These are phyloP conservation scores for Halenospora varia DNA, from an alignment of 495 filamentous ascomycete genomes.

Conservation along the genomic window DNA sequence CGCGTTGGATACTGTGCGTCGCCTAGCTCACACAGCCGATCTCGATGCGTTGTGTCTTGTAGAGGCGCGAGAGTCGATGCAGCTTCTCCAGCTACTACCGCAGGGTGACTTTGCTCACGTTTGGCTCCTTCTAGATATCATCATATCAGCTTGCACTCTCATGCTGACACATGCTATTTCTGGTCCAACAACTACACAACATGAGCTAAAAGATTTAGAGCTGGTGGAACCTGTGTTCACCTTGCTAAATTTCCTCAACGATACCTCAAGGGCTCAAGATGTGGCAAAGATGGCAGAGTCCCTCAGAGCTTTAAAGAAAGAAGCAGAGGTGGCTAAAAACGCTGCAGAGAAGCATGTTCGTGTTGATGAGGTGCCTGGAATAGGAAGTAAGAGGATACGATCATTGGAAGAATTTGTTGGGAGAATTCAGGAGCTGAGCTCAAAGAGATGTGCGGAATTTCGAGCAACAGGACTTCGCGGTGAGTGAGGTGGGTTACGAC, in stretches of 20 bases:
- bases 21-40: slow-evolving; percentile 19
- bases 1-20: slow-evolving; percentile 18
- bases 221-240: slow-evolving; percentile 20
- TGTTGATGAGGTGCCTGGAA: slow-evolving; percentile 18
- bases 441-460: slow-evolving; percentile 20
- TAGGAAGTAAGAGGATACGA: slow-evolving; percentile 20
- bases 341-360: slow-evolving; percentile 19
- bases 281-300: slow-evolving; percentile 19
- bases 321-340: slow-evolving; percentile 18
- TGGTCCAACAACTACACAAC: slow-evolving; percentile 20
- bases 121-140: slow-evolving; percentile 20
- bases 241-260: slow-evolving; percentile 20
- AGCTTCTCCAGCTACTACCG: slow-evolving; percentile 18
- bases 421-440: slow-evolving; percentile 20
- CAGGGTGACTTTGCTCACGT: slow-evolving; percentile 20
- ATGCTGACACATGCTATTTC: slow-evolving; percentile 19
- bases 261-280: slow-evolving; percentile 20
- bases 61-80: slow-evolving; percentile 19
- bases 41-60: slow-evolving; percentile 19
- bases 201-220: slow-evolving; percentile 20
- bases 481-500: slow-evolving; percentile 18
- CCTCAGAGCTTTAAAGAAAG: slow-evolving; percentile 19
- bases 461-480: slow-evolving; percentile 18
- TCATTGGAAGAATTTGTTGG: slow-evolving; percentile 20
- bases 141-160: slow-evolving; percentile 18